Evolutionary conservation across 2,329 filamentous ascomycete species (phyloP), one percentile per base, ranked within the genome.

Genomic region (Shiraia sp.): DNA sequence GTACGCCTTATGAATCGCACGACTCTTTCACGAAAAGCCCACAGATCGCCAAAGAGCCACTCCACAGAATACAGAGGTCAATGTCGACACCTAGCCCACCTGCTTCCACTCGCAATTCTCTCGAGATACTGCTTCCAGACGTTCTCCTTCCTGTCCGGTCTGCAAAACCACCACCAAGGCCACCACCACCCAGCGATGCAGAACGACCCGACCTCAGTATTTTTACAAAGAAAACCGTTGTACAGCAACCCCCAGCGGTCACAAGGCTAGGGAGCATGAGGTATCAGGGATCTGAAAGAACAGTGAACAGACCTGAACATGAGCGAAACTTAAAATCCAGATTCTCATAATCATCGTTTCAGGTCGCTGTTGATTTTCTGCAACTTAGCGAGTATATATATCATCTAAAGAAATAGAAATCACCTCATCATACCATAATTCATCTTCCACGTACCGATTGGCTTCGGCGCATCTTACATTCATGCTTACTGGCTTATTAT

Each of bases 201-300:
- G 42, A 55, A 26, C 37, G 56, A n/a, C 56, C 56, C 4, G 53
- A 60, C 32, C 24, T 61, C n/a, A 57, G 42, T 14, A 43, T 52
- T 30, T 61, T 60, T 25, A 45, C 30, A 2, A 32, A 41, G 10
- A 51, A n/a, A 8, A 47, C 39, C 2, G 36, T 32, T 4, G 13
- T 48, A 12, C 40, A 38, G 19, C 36, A 49, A 13, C 37, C 48
- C 8, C 42, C 47, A 14, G 23, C 40, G 5, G 46, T 50, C 6
- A 51, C 45, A 16, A 41, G 41, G 30, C 25, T 47, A 14, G 42
- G 40, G 10, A 33, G 32, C 24, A 29, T 36, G 10, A 37, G 41
- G 32, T 15, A 19, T 7, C 19, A 15, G 25, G 23, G 15, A 10
- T 29, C 31, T 26, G 38, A 27, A 27, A 30, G 24, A n/a, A 22